Conservation (phyloP, 1,139 yeast species). For the Diutina scorzettiae region DNA sequence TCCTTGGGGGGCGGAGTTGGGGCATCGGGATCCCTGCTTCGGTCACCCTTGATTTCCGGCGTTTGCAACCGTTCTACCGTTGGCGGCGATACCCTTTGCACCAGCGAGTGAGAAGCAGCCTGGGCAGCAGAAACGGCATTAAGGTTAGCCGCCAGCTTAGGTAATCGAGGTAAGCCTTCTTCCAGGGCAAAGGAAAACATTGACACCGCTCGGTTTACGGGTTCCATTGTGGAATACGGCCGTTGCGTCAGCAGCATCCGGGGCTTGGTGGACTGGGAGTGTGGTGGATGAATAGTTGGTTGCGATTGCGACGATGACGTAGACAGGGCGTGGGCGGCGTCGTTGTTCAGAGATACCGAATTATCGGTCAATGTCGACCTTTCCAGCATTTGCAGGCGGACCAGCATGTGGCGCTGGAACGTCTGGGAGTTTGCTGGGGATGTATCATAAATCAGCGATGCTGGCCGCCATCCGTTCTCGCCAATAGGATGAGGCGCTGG, state of each 20-base stretch:
- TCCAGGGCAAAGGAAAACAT: constrained; percentile 5
- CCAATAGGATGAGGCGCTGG: not conserved
- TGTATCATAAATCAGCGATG: constrained; percentile 2
- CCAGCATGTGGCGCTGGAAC: not conserved
- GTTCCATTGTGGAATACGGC: constrained; percentile 3
- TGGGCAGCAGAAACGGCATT: constrained; percentile 1
- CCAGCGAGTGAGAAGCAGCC: not conserved
- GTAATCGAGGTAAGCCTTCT: not conserved
- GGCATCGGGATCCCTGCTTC: constrained; percentile 1
- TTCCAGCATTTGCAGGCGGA: not conserved
- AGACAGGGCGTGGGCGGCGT: no score
- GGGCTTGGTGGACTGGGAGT: not conserved
- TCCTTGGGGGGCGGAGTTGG: constrained; percentile 4
- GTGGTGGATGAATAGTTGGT: not conserved
- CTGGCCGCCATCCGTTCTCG: not conserved
- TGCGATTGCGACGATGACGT: not conserved
- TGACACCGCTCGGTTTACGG: constrained; percentile 1
- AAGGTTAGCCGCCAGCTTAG: constrained; percentile 2
- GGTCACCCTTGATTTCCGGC: not conserved
- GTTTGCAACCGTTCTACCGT: not conserved
- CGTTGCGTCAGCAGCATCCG: not conserved
- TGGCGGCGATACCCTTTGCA: not conserved
- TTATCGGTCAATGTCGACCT: not conserved
- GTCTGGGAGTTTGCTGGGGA: not conserved
- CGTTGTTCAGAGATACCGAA: no score